phyloP scores from a whole-genome alignment of 441 rosid species.

The Croton laevigatus region DNA sequence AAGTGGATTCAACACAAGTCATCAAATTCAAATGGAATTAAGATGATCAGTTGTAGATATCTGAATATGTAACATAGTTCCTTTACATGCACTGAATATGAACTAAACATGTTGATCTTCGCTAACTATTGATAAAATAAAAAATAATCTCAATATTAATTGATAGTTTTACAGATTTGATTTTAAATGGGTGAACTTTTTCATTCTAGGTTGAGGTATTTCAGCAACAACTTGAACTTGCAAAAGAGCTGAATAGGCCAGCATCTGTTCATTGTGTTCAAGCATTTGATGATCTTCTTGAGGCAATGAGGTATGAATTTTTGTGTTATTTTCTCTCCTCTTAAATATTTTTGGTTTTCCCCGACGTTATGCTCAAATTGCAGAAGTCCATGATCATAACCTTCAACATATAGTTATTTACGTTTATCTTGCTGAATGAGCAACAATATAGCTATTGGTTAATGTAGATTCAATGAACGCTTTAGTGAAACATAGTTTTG shows the following conservation, averaged over 20 bases:
- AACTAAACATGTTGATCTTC: neutral
- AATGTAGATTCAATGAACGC: neutral
- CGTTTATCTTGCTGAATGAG: neutral
- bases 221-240: slow-evolving; percentile 74
- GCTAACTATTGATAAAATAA: neutral
- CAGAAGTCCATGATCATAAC: neutral
- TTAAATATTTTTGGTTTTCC: no score
- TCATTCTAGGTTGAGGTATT: slow-evolving; percentile 59
- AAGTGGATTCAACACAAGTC: neutral
- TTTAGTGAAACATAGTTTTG: neutral
- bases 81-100: neutral
- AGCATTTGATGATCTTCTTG: slow-evolving; percentile 78
- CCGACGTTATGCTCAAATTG: neutral
- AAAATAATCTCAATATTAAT: neutral
- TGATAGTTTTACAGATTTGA: neutral
- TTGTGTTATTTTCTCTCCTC: slow-evolving; percentile 5
- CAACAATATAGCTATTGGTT: no score
- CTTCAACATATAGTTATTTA: neutral
- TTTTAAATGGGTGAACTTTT: slow-evolving; percentile 10
- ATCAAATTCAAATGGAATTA: neutral
- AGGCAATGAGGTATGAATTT: slow-evolving; percentile 59
- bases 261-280: slow-evolving; percentile 85
- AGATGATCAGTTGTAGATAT: neutral
- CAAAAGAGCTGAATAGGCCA: slow-evolving; percentile 72
- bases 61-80: neutral